These are phyloP conservation scores for Nymphaea thermarum DNA, from an alignment of 164 flowering plant species.

Conservation along the genomic window DNA sequence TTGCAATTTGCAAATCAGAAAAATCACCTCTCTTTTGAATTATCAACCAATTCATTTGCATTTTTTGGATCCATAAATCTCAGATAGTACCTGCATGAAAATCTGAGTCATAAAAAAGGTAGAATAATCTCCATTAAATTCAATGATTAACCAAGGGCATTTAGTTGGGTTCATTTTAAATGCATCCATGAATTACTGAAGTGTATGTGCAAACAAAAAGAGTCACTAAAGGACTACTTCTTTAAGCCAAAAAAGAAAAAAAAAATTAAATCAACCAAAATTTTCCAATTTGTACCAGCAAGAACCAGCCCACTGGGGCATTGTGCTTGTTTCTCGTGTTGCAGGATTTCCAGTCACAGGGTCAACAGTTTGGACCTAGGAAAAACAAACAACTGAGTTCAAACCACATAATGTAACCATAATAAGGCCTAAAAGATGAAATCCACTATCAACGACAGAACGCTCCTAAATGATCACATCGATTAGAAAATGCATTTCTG, in stretches of 20 bases:
- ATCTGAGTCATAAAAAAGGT: too few species aligned
- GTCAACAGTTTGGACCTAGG: slow-evolving; percentile 66
- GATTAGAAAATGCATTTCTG: too few species aligned
- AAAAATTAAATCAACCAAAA: background rate
- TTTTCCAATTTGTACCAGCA: slow-evolving; percentile 55
- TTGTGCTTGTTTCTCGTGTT: slow-evolving; percentile 45
- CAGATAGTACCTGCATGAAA: slow-evolving; percentile 72
- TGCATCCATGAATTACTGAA: background rate
- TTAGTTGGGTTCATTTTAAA: background rate
- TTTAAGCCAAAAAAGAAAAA: background rate
- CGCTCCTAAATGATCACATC: too few species aligned
- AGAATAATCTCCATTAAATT: too few species aligned
- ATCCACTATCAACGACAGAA: too few species aligned
- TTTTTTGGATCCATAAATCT: slow-evolving; percentile 98
- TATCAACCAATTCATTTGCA: slow-evolving; percentile 61
- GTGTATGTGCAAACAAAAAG: background rate
- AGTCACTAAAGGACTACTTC: background rate
- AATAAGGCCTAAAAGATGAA: too few species aligned
- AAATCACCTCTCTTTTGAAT: slow-evolving; percentile 57
- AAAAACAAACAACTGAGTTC: background rate
- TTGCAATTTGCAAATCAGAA: too few species aligned
- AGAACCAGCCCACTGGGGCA: slow-evolving; percentile 99
- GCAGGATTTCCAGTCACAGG: slow-evolving; percentile 49
- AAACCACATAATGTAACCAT: too few species aligned
- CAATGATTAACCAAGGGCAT: too few species aligned